Percentiles rank a stretch among this genome's conserved stretches.
phyloP scores from a whole-genome alignment of 768 basidiomycete species.

The Rhodotorula graminis region DNA sequence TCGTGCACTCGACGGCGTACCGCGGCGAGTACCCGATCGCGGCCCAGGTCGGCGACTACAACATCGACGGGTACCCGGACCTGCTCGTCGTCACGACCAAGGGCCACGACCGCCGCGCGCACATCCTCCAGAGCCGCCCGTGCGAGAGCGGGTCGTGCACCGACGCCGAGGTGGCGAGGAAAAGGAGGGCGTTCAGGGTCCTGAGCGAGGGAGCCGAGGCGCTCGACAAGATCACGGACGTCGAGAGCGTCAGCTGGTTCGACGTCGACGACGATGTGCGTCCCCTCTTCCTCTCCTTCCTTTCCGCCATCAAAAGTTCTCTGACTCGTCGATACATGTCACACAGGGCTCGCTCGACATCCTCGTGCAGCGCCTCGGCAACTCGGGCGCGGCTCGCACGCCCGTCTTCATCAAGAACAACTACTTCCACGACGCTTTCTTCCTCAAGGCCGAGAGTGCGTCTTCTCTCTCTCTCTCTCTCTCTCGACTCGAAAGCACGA shows the following conservation, averaged over 20 bases:
- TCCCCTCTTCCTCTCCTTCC: constrained; percentile 13
- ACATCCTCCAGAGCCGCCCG: constrained; percentile 45
- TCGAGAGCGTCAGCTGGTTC: constrained; percentile 68
- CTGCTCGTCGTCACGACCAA: constrained; percentile 51
- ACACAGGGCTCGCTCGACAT: constrained; percentile 80
- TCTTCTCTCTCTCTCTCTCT: background rate
- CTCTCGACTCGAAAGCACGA: too few relatives aligned
- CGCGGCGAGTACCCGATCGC: constrained; percentile 67
- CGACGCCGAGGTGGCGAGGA: constrained; percentile 42
- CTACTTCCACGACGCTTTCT: constrained; percentile 97
- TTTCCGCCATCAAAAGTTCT: too few relatives aligned
- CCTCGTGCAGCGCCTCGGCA: constrained; percentile 77
- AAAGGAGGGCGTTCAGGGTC: constrained; percentile 65
- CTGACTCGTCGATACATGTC: background rate
- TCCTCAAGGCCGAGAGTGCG: constrained; percentile 76
- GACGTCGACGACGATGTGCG: constrained; percentile 94
- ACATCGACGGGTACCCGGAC: constrained; percentile 93
- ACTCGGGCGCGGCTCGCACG: constrained; percentile 48
- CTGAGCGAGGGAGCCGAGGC: constrained; percentile 56
- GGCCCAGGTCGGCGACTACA: constrained; percentile 77
- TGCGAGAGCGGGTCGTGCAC: constrained; percentile 43
- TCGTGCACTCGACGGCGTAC: constrained; percentile 65
- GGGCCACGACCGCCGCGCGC: constrained; percentile 39
- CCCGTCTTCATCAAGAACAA: constrained; percentile 89
- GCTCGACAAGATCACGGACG: constrained; percentile 68